Conservation (phyloP, 208 protist species). For the Crithidia sp. region DNA sequence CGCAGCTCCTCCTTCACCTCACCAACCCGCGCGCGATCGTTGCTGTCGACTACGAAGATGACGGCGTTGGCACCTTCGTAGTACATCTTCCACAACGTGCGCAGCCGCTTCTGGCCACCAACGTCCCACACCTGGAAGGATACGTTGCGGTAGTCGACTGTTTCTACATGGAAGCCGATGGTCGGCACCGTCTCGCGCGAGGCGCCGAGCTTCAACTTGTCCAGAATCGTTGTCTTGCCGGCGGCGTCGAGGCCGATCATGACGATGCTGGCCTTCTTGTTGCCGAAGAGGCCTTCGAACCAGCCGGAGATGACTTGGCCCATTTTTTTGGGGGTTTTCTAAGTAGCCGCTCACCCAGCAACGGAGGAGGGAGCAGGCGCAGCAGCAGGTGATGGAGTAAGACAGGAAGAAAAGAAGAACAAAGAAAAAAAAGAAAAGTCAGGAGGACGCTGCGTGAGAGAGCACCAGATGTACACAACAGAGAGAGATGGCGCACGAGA, state of each 20-base stretch:
- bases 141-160: conserved; percentile 97
- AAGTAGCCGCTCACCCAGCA: no score
- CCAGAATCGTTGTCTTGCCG: conserved; percentile 98
- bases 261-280: conserved; percentile 93
- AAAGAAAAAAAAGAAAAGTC: background rate
- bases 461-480: no score
- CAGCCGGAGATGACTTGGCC: conserved; percentile 63
- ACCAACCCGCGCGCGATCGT: conserved; percentile 82
- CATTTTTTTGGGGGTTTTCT: conserved; percentile 32
- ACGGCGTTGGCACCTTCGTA: conserved; percentile 95
- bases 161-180: conserved; percentile 98
- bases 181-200: conserved; percentile 97
- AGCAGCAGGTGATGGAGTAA: no score
- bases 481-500: no score
- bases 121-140: conserved; percentile 99
- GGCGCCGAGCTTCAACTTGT: conserved; percentile 97
- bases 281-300: conserved; percentile 81
- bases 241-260: conserved; percentile 97
- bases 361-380: no score
- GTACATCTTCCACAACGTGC: conserved; percentile 96
- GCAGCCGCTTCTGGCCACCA: conserved; percentile 96
- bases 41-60: conserved; percentile 95
- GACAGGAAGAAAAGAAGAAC: background rate
- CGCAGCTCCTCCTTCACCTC: conserved; percentile 85
- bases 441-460: no score